Evolutionary conservation across 2,329 filamentous ascomycete genomes (phyloP).

Genomic region (Trichoderma polysporum): DNA sequence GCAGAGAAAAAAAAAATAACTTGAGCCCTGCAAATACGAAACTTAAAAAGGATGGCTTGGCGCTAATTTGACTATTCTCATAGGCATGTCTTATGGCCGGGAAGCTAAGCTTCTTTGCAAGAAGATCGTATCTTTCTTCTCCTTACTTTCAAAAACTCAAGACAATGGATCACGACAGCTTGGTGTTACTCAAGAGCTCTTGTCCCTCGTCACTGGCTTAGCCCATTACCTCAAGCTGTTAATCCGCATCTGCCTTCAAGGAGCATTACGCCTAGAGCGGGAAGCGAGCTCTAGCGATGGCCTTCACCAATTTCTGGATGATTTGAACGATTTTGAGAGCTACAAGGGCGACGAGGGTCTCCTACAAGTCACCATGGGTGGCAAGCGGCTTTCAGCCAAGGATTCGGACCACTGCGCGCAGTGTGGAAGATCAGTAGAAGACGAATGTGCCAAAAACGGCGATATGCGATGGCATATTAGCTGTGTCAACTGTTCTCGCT

Average conservation of each 20-base stretch:
- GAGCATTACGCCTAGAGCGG: constrained; percentile 84
- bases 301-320: constrained; percentile 77
- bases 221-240: constrained; percentile 97
- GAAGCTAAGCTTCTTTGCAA: constrained; percentile 99
- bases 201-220: constrained; percentile 93
- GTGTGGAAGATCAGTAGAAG: constrained; percentile 87
- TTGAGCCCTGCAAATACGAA: background rate
- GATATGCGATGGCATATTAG: constrained; percentile 80
- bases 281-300: constrained; percentile 74
- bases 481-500: constrained; percentile 75
- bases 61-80: background rate
- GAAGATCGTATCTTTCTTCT: constrained; percentile 98
- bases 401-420: constrained; percentile 80
- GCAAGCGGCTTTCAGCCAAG: constrained; percentile 67
- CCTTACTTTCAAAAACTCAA: constrained; percentile 89
- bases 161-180: constrained; percentile 86
- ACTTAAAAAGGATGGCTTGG: background rate
- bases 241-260: constrained; percentile 94
- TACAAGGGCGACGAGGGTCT: constrained; percentile 70
- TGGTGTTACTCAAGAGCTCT: constrained; percentile 94
- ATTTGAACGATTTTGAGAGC: constrained; percentile 79
- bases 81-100: constrained; percentile 83
- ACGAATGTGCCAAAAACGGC: constrained; percentile 78
- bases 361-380: constrained; percentile 63
- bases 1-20: background rate